Percentiles rank a stretch among this genome's conserved stretches.
phyloP scores from a whole-genome alignment of 176 grass and related monocot species.

The Otatea glauca region DNA sequence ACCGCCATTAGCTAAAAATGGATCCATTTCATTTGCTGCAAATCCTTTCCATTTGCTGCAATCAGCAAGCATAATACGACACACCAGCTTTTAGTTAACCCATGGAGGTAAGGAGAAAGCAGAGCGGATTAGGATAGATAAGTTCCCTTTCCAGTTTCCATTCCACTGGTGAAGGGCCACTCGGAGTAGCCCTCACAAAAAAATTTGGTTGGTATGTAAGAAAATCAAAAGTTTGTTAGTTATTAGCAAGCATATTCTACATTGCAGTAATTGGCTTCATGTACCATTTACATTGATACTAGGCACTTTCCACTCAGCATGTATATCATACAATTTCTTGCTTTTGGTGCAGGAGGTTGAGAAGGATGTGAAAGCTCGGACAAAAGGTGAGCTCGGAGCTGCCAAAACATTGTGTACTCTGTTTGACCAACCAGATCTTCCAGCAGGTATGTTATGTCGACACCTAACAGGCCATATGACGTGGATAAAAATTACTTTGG shows the following conservation, averaged over 20 bases:
- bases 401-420: constrained; percentile 73
- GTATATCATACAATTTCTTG: background rate
- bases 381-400: constrained; percentile 68
- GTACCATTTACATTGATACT: background rate
- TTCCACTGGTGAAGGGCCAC: background rate
- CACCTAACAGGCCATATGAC: background rate
- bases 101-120: background rate
- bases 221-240: background rate
- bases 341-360: constrained; percentile 55
- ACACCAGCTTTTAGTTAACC: background rate
- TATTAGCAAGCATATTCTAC: background rate
- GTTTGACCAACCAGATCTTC: constrained; percentile 73
- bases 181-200: background rate
- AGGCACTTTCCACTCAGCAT: background rate
- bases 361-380: constrained; percentile 66
- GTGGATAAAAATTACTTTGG: background rate
- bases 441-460: constrained; percentile 52
- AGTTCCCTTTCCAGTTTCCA: background rate
- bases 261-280: constrained; percentile 10
- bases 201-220: background rate
- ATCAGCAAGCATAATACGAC: background rate
- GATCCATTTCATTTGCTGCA: background rate
- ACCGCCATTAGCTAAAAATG: background rate
- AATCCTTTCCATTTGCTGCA: background rate
- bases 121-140: background rate